Base-by-base conservation (phyloP, 495 filamentous ascomycete species). In the Hypoxylon crocopeplum region DNA sequence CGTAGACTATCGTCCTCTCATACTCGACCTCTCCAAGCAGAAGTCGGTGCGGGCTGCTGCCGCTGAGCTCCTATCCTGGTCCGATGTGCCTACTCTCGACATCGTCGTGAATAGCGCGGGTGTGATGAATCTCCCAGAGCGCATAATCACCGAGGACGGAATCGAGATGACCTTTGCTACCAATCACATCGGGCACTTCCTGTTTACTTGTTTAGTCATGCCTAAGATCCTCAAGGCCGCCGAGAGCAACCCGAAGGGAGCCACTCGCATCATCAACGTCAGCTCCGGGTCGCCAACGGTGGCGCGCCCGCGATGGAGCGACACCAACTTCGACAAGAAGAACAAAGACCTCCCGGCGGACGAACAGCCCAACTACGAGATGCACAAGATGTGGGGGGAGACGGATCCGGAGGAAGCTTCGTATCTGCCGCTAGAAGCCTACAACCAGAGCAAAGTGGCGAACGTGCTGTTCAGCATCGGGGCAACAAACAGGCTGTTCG, bases 141-240 rank as follows among this genome's bases (percentile, higher is more conserved):
- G 59, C 33, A 64, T 49, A 1, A 46, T 72, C 12, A 73, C 53
- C 36, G 56, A 55, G 25, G 73, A 78, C 29, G 75, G 77, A 1
- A 50, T 79, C 13, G 85, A 87, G 59, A 72, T 76, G 37, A 83
- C 86, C 48, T 80, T 87, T 25, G 84, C 75, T 7, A 79, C 77
- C 15, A 85, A 85, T 62, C 81, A 86, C 60, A 67, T 83, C 29
- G 82, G 81, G 0, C 84, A 86, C 56, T 84, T 79, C 33, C 64
- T 85, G 6, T 67, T 87, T 27, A 80, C 80, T 1, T 79, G 76
- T 46, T 54, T 83, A 29, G 41, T 79, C 36, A 76, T 77, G 74
- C 72, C 77, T 0, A 77, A 77, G 51, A 44, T 82, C 10, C 50
- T 77, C 57, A 68, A 66, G 25, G 73, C 75, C 15, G 70, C 75